Percentiles rank a stretch among this genome's conserved stretches.
These are phyloP conservation scores for Angophora floribunda DNA, from an alignment of 345 rosid species.

Conservation along the genomic window DNA sequence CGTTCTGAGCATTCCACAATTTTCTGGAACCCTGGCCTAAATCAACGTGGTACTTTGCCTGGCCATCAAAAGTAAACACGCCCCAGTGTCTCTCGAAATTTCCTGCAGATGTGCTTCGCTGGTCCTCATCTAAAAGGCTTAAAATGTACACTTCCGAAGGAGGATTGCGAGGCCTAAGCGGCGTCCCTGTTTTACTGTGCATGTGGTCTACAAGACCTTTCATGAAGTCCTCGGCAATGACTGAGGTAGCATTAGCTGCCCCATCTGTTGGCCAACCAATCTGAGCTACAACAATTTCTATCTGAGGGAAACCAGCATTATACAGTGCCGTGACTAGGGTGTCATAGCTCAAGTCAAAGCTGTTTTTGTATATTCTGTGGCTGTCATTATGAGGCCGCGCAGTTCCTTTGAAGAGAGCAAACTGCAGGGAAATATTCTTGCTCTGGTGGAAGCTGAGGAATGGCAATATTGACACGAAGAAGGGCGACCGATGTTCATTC, in stretches of 20 bases:
- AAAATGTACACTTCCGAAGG: constrained; percentile 57
- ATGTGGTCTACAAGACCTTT: constrained; percentile 57
- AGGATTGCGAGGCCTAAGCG: constrained; percentile 39
- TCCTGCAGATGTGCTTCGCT: constrained; percentile 40
- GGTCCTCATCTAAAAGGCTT: constrained; percentile 79
- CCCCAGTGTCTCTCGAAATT: constrained; percentile 94
- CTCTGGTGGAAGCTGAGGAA: constrained; percentile 44
- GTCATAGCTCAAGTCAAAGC: constrained; percentile 68
- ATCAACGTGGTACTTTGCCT: constrained; percentile 61
- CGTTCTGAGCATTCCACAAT: constrained; percentile 51
- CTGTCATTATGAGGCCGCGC: constrained; percentile 43
- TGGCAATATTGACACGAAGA: constrained; percentile 66
- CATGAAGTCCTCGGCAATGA: constrained; percentile 47
- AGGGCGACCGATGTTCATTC: constrained; percentile 53
- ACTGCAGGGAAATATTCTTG: constrained; percentile 67
- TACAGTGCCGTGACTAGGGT: constrained; percentile 56
- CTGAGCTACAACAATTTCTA: constrained; percentile 51
- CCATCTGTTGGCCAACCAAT: constrained; percentile 99
- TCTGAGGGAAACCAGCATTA: constrained; percentile 48
- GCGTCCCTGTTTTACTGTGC: constrained; percentile 50
- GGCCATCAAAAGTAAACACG: constrained; percentile 86
- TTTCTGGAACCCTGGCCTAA: constrained; percentile 50
- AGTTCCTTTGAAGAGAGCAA: constrained; percentile 56
- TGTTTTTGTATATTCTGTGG: constrained; percentile 56
- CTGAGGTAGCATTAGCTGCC: constrained; percentile 56